Percentiles rank a stretch among this genome's conserved stretches.
Conservation (phyloP, 2,329 filamentous ascomycete species). For the Aspergillus sp. region DNA sequence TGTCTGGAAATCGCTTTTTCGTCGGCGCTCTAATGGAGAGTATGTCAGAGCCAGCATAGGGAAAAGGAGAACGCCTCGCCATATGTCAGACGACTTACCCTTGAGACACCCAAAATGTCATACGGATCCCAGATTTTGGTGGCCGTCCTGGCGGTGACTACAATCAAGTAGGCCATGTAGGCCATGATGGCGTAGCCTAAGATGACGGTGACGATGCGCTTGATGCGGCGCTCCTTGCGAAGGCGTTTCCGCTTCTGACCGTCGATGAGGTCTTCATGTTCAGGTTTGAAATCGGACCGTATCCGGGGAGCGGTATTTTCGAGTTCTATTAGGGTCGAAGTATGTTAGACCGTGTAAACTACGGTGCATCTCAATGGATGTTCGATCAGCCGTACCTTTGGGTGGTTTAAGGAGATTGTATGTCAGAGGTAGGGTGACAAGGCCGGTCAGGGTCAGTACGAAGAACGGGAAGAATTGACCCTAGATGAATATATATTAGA, state of each 20-base stretch:
- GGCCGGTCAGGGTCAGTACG: conserved; percentile 82
- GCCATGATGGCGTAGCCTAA: conserved; percentile 80
- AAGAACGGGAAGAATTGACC: conserved; percentile 99
- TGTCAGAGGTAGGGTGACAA: conserved; percentile 87
- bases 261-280: conserved; percentile 81
- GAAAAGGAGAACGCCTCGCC: background rate
- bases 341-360: background rate
- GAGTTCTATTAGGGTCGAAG: conserved; percentile 52
- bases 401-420: conserved; percentile 81
- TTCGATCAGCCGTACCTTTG: conserved; percentile 52
- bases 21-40: conserved; percentile 61
- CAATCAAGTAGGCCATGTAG: conserved; percentile 89
- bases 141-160: conserved; percentile 68
- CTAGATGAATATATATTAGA: conserved; percentile 40
- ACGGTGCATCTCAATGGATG: background rate
- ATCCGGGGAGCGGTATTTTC: conserved; percentile 81
- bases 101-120: conserved; percentile 83
- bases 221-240: conserved; percentile 84
- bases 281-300: conserved; percentile 74
- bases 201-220: conserved; percentile 74
- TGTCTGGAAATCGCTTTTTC: conserved; percentile 92
- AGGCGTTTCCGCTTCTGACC: conserved; percentile 81
- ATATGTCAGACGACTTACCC: conserved; percentile 53
- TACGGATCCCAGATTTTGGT: conserved; percentile 95
- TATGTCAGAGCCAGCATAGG: conserved; percentile 1